Percentiles rank a stretch among this genome's conserved stretches.
Evolutionary conservation across 2,329 filamentous ascomycete genomes (phyloP).

Genomic region (Scedosporium aurantiacum): DNA sequence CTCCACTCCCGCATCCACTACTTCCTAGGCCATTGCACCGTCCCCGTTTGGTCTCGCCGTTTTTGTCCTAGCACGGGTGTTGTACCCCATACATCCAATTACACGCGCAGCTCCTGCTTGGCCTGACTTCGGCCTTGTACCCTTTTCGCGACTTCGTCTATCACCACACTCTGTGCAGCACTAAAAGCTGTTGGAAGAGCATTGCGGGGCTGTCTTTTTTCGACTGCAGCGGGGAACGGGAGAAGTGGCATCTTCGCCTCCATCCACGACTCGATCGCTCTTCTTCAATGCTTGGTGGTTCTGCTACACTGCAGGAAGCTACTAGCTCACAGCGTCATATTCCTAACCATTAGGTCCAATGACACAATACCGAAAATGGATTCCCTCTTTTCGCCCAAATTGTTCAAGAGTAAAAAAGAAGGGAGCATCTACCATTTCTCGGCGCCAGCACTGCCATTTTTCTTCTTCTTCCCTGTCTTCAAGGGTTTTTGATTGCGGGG

Average conservation of each 20-base stretch:
- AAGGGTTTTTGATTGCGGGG: neutral
- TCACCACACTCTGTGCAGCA: neutral
- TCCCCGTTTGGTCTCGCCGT: neutral
- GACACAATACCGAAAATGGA: neutral
- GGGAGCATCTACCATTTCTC: neutral
- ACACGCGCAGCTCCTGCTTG: constrained; percentile 1
- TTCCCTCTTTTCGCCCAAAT: neutral
- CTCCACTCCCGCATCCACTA: neutral
- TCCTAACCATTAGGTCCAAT: neutral
- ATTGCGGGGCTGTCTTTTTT: constrained; percentile 4
- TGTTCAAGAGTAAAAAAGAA: neutral
- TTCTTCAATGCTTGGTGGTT: neutral
- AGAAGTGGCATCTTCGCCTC: neutral
- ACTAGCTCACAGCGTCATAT: neutral
- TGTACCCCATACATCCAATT: constrained; percentile 7
- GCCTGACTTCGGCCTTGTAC: neutral
- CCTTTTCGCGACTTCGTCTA: neutral
- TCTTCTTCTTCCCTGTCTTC: neutral
- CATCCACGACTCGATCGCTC: neutral
- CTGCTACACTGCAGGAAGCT: neutral
- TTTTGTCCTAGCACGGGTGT: neutral
- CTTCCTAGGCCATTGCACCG: neutral
- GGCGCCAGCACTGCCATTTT: neutral
- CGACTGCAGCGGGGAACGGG: constrained; percentile 1
- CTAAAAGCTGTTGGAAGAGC: neutral